Evolutionary conservation across 805 yeast species (phyloP), one percentile per base, ranked within the genome.

Genomic region (Ogataea paradorogensis): DNA sequence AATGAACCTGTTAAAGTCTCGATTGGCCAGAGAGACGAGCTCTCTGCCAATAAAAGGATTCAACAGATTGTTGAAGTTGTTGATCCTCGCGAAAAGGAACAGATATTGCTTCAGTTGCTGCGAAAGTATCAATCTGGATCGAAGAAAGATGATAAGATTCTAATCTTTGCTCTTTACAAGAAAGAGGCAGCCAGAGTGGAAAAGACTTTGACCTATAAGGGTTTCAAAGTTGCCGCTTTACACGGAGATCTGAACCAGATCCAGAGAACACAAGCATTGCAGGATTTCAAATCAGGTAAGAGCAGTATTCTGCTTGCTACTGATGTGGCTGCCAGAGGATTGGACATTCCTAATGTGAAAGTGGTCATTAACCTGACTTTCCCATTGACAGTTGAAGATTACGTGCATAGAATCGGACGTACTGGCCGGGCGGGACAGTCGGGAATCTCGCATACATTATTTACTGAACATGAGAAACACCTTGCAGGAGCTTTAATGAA

Each of bases 281-380:
- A 80, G 26, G 78, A 80, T 47, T 93, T 93, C 73, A 93, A 93
- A 65, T 63, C 73, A 25, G 98, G 98, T 22, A 73, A 72, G 35
- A 74, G 83, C 38, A 81, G 75, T 52, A 67, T 93, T 31, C 67
- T 93, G 64, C 74, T 93, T 52, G 99, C 99, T 22, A 93, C 99
- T 2, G 99, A 93, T 68, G 99, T 90, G 43, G 97, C 97, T 37
- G 97, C 97, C 28, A 79, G 98, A 72, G 98, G 98, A 48, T 74
- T 93, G 51, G 99, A 93, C 65, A 93, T 93, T 55, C 99, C 99
- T 37, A 88, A 95, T 53, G 99, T 93, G 46, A 91, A 90, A 65
- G 85, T 88, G 14, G 98, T 91, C 28, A 88, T 91, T 62, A 91
- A 91, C 63, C 73, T 91, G 62, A 90, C 97, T 6, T 91, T 91